Evolutionary conservation across 2,329 filamentous ascomycete species (phyloP).

Genomic region (Alternaria angustiovoidea): DNA sequence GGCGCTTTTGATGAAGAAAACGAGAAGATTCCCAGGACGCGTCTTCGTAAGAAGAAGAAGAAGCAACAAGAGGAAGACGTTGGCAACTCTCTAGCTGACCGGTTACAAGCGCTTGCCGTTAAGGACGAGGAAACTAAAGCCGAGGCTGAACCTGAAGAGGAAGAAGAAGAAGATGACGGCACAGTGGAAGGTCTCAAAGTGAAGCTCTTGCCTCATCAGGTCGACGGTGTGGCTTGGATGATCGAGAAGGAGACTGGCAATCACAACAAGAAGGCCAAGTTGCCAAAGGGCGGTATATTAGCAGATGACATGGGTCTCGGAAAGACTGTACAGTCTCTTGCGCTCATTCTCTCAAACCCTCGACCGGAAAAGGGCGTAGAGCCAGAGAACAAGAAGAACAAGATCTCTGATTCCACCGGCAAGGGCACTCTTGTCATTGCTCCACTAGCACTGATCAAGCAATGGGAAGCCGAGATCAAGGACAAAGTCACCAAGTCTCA

Average conservation of each 20-base stretch:
- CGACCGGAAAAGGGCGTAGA: conserved; percentile 65
- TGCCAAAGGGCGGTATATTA: conserved; percentile 92
- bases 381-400: conserved; percentile 64
- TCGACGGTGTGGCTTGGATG: conserved; percentile 96
- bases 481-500: conserved; percentile 77
- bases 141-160: conserved; percentile 44
- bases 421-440: conserved; percentile 91
- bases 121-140: conserved; percentile 62
- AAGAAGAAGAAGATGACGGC: conserved; percentile 63
- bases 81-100: conserved; percentile 51
- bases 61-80: conserved; percentile 46
- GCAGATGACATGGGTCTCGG: conserved; percentile 98
- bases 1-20: conserved; percentile 80
- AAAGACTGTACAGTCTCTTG: conserved; percentile 94
- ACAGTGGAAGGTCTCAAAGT: conserved; percentile 83
- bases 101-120: conserved; percentile 55
- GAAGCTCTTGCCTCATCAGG: conserved; percentile 89
- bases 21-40: conserved; percentile 60
- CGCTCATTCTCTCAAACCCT: conserved; percentile 83
- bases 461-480: conserved; percentile 95
- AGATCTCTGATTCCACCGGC: conserved; percentile 72
- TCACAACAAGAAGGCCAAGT: conserved; percentile 77
- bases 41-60: conserved; percentile 57
- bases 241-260: conserved; percentile 86
- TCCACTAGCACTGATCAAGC: conserved; percentile 90